These are phyloP conservation scores for Fusarium torulosum DNA, from an alignment of 2,329 filamentous ascomycete species.

Conservation along the genomic window DNA sequence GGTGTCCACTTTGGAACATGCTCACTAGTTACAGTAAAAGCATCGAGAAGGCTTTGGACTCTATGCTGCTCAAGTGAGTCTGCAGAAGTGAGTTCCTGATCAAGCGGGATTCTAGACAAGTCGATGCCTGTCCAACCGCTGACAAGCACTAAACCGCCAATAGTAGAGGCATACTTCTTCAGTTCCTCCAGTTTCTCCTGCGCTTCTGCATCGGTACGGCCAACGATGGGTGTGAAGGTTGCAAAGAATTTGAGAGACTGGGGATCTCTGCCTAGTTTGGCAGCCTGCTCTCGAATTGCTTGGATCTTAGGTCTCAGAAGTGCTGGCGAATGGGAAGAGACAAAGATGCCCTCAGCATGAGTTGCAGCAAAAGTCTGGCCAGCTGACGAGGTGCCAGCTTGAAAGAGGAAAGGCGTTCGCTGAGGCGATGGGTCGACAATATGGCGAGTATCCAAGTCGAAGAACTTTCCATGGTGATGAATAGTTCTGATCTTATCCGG, in stretches of 20 bases:
- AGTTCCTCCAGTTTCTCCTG: conserved; percentile 63
- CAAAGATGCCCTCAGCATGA: conserved; percentile 72
- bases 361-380: conserved; percentile 68
- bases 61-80: conserved; percentile 67
- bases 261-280: conserved; percentile 66
- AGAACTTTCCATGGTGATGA: conserved; percentile 70
- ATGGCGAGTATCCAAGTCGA: conserved; percentile 58
- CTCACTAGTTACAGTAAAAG: conserved; percentile 62
- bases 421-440: conserved; percentile 68
- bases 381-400: conserved; percentile 70
- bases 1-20: conserved; percentile 59
- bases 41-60: conserved; percentile 62
- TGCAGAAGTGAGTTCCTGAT: conserved; percentile 67
- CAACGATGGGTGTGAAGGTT: conserved; percentile 64
- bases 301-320: conserved; percentile 64
- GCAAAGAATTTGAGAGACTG: conserved; percentile 68
- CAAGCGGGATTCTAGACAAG: conserved; percentile 67
- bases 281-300: conserved; percentile 65
- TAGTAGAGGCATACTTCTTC: conserved; percentile 64
- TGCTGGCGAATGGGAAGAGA: conserved; percentile 64
- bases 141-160: conserved; percentile 68
- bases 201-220: conserved; percentile 65
- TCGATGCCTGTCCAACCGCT: conserved; percentile 72
- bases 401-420: conserved; percentile 68
- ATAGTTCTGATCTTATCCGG: conserved; percentile 71